Base-by-base conservation (phyloP, 345 rosid species). In the Aethionema arabicum region DNA sequence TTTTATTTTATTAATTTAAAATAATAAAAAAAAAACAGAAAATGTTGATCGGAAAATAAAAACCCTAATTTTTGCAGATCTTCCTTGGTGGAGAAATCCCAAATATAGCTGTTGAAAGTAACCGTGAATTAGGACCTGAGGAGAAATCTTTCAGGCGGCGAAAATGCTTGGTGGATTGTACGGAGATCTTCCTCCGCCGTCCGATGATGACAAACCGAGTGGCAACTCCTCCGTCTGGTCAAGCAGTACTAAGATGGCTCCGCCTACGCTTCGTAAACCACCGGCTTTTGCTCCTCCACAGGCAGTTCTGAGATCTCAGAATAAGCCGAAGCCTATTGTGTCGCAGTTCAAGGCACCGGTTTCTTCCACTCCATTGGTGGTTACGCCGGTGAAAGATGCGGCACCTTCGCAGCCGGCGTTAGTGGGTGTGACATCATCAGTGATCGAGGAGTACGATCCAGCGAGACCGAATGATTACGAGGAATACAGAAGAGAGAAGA, bases 171-270 rank as follows among this genome's bases (percentile, higher is more conserved):
- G 97, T 12, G 99, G 99, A 8, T 75, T 93, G 70, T 93, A 93
- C 74, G 97, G 97, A 11, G 99, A 90, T 47, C 96, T 93, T 7
- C 97, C 99, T 58, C 99, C 99, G n/a, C 99, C 99, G 11, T 78
- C 95, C 7, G 95, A 83, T 46, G 97, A 90, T 46, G 95, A 87
- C 41, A 89, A 92, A 53, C 77, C 95, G 38, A 69, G 70, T 21
- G 65, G 75, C 36, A 80, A 79, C 65, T 53, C 96, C 16, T 64
- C 83, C 55, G 91, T 84, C 12, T 93, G 97, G 99, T 90, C 99
- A 12, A 79, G 81, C 76, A 83, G 78, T 68, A 72, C 90, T 42
- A 84, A 87, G 61, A 87, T 90, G 86, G 96, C 99, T 29, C 98
- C 99, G 14, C 78, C 99, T 0, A 83, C 92, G 11, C 95, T 95